Base-by-base conservation (phyloP, 2,329 filamentous ascomycete species). In the Mycosphaerella sp. region DNA sequence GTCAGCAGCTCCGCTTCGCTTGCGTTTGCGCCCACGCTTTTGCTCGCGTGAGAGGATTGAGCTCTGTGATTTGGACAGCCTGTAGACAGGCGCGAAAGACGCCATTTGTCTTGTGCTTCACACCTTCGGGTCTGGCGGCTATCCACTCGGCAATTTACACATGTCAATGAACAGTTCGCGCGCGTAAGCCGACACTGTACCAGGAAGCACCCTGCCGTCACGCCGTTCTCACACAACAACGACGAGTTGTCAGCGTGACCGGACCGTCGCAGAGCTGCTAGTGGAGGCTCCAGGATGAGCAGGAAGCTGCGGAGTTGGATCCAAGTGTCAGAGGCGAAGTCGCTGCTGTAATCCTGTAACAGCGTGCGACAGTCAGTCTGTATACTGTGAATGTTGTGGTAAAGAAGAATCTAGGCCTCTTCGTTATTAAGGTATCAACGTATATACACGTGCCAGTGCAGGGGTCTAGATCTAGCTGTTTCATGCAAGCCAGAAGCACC, bases 61-160 rank as follows among this genome's bases (percentile, higher is more conserved):
- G 36, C 60, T 58, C 42, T 62, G 57, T 36, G 49, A 55, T 45
- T 50, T 49, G n/a, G 53, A 52, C 13, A 57, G 52, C 14, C 55
- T 51, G 50, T 65, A 66, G 37, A 62, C 57, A 13, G 64, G 60
- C 2, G 62, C 63, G 52, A 62, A 65, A 13, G 57, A 56, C 21
- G 63, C 50, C 63, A 66, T 65, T 41, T 43, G 9, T 34, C 30
- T 34, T 50, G 47, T 39, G 37, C 45, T 48, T 48, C 36, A 48
- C 45, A 41, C 36, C 36, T 41, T 41, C 36, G 25, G 45, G 12
- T 39, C 14, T 36, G 25, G 17, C 30, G 18, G 16, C 13, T 36
- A 28, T 36, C 47, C 47, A 32, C 30, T 50, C 41, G 47, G 47
- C 41, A 30, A 21, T 37, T 28, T 47, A 51, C 50, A 48, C 43